Conservation (phyloP, 1,284 basidiomycete genomes). For the Fistulinella cinereoalba region DNA sequence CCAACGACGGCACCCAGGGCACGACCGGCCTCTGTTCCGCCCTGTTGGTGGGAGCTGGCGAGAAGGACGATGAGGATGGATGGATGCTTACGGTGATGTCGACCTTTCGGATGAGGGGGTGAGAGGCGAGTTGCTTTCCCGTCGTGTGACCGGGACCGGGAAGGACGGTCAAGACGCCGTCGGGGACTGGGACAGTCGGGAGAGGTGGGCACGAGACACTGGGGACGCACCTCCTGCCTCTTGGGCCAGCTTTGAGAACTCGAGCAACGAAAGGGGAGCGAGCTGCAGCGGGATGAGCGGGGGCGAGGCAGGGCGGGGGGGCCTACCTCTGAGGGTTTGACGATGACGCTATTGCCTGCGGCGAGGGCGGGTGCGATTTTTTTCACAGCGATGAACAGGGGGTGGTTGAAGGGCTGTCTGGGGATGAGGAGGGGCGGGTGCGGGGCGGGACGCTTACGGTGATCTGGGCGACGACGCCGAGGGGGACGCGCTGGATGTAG, state of each 20-base stretch:
- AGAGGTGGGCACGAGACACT: neutral
- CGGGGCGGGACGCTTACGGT: conserved; percentile 53
- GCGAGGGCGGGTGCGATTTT: conserved; percentile 84
- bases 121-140: conserved; percentile 61
- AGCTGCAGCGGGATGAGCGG: conserved; percentile 41
- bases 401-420: conserved; percentile 85
- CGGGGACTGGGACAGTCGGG: conserved; percentile 51
- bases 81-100: conserved; percentile 66
- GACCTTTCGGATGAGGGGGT: conserved; percentile 70
- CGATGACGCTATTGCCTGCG: conserved; percentile 78
- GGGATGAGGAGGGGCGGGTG: no score
- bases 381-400: conserved; percentile 78
- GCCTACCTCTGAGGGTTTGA: conserved; percentile 75
- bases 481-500: conserved; percentile 72
- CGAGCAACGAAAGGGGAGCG: conserved; percentile 74
- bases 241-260: conserved; percentile 63
- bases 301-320: neutral
- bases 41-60: conserved; percentile 41
- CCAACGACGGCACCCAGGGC: conserved; percentile 69
- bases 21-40: conserved; percentile 73
- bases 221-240: conserved; percentile 58
- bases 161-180: conserved; percentile 70
- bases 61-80: neutral
- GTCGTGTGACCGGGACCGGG: conserved; percentile 65
- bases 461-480: conserved; percentile 83